These are phyloP conservation scores for Lachnellula cervina DNA, from an alignment of 2,329 filamentous ascomycete genomes.

Conservation along the genomic window DNA sequence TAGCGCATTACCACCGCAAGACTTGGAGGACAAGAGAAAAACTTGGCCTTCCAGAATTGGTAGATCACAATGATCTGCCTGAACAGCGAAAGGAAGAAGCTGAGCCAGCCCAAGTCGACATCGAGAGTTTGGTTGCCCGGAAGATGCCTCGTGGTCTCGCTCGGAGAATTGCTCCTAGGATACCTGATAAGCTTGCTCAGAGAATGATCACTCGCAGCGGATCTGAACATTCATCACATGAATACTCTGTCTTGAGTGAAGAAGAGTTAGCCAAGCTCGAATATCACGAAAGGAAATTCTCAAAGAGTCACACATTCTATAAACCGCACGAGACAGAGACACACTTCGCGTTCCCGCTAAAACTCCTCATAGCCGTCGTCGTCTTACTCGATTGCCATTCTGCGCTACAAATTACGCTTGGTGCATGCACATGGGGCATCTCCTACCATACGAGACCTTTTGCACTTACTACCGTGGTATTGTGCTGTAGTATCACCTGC, in stretches of 20 bases:
- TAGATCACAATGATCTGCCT: conserved; percentile 51
- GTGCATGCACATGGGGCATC: conserved; percentile 74
- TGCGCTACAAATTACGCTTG: conserved; percentile 72
- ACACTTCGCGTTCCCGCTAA: conserved; percentile 71
- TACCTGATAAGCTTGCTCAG: conserved; percentile 21
- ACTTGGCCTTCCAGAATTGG: conserved; percentile 55
- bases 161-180: conserved; percentile 16
- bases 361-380: conserved; percentile 68
- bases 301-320: conserved; percentile 83
- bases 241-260: conserved; percentile 59
- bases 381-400: conserved; percentile 74
- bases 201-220: conserved; percentile 14
- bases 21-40: conserved; percentile 48
- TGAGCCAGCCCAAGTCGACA: conserved; percentile 36
- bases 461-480: conserved; percentile 73
- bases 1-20: conserved; percentile 60
- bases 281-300: conserved; percentile 73
- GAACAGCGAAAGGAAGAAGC: conserved; percentile 35
- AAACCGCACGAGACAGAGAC: conserved; percentile 82
- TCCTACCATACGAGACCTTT: conserved; percentile 62
- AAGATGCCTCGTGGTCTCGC: conserved; percentile 18
- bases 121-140: conserved; percentile 28
- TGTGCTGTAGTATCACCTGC: conserved; percentile 70
- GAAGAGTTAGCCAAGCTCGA: conserved; percentile 64
- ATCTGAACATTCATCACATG: conserved; percentile 27